Evolutionary conservation across 805 yeast genomes (phyloP).

Genomic region (Saturnispora halmiae): DNA sequence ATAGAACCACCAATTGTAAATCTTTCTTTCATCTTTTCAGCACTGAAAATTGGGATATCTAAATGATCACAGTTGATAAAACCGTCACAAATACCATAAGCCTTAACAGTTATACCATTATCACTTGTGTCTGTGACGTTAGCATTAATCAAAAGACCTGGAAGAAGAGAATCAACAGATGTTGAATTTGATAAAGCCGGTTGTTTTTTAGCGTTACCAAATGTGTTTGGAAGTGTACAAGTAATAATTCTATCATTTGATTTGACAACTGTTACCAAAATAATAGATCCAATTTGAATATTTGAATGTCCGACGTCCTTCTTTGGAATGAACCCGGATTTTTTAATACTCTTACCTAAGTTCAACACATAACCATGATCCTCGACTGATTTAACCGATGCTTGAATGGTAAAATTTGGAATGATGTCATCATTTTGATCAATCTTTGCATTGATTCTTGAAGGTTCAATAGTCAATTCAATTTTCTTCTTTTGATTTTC

Average conservation of each 20-base stretch:
- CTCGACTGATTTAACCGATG: slow-evolving; percentile 68
- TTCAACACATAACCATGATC: slow-evolving; percentile 85
- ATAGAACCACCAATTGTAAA: slow-evolving; percentile 59
- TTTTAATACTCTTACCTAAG: slow-evolving; percentile 44
- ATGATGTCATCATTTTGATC: slow-evolving; percentile 55
- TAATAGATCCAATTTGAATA: slow-evolving; percentile 50
- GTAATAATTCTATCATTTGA: slow-evolving; percentile 50
- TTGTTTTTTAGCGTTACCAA: slow-evolving; percentile 37
- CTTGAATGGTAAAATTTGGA: slow-evolving; percentile 62
- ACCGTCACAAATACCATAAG: slow-evolving; percentile 66
- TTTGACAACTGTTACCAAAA: slow-evolving; percentile 51
- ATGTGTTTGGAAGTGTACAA: slow-evolving; percentile 37
- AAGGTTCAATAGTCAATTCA: slow-evolving; percentile 66
- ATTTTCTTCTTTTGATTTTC: slow-evolving; percentile 48
- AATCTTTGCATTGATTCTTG: slow-evolving; percentile 52
- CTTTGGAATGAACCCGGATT: slow-evolving; percentile 66
- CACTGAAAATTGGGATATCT: slow-evolving; percentile 32
- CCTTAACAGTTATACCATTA: slow-evolving; percentile 63
- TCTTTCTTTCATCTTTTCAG: slow-evolving; percentile 44
- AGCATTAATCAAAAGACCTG: slow-evolving; percentile 78
- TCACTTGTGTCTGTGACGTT: slow-evolving; percentile 48
- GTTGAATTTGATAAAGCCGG: slow-evolving; percentile 48
- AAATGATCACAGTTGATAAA: slow-evolving; percentile 62
- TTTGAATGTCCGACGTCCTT: slow-evolving; percentile 40
- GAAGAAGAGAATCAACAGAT: slow-evolving; percentile 70